Percentiles rank a stretch among this genome's conserved stretches.
phyloP scores from a whole-genome alignment of 2,329 filamentous ascomycete species.

The Xylaria sp. region DNA sequence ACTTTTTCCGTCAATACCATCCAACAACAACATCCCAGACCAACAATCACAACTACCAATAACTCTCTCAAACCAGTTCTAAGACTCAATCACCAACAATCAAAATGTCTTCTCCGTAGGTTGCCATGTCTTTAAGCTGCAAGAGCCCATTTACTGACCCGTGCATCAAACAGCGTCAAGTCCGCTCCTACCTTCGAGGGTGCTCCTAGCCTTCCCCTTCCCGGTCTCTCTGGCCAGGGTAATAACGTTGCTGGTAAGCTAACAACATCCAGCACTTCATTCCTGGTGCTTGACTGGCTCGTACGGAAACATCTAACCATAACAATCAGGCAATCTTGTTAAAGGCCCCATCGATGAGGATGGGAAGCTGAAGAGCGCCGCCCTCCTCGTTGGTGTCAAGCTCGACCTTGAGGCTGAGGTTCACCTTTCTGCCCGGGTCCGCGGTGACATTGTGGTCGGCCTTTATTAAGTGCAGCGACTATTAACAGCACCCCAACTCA shows the following conservation, averaged over 20 bases:
- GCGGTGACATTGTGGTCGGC: slow-evolving; percentile 70
- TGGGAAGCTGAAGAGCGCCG: slow-evolving; percentile 67
- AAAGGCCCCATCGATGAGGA: slow-evolving; percentile 67
- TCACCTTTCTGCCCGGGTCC: slow-evolving; percentile 68
- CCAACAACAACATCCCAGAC: slow-evolving; percentile 24
- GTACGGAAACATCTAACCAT: slow-evolving; percentile 29
- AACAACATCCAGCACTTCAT: background rate
- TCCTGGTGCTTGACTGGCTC: background rate
- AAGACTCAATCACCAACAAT: slow-evolving; percentile 5
- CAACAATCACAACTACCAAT: background rate
- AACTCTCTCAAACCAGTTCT: background rate
- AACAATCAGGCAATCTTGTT: slow-evolving; percentile 62
- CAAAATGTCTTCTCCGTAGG: slow-evolving; percentile 47
- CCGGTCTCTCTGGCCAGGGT: slow-evolving; percentile 46
- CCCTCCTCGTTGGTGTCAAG: slow-evolving; percentile 70
- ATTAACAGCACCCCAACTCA: slow-evolving; percentile 8
- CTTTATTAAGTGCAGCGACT: slow-evolving; percentile 57
- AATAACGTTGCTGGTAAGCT: slow-evolving; percentile 46
- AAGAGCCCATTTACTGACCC: slow-evolving; percentile 6
- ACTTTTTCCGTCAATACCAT: slow-evolving; percentile 23
- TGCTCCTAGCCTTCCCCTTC: slow-evolving; percentile 42
- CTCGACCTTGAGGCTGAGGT: slow-evolving; percentile 71
- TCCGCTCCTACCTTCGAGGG: slow-evolving; percentile 35
- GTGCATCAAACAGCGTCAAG: slow-evolving; percentile 37
- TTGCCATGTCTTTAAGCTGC: background rate